phyloP scores from a whole-genome alignment of 768 basidiomycete genomes.

The Tephrocybe sp. region DNA sequence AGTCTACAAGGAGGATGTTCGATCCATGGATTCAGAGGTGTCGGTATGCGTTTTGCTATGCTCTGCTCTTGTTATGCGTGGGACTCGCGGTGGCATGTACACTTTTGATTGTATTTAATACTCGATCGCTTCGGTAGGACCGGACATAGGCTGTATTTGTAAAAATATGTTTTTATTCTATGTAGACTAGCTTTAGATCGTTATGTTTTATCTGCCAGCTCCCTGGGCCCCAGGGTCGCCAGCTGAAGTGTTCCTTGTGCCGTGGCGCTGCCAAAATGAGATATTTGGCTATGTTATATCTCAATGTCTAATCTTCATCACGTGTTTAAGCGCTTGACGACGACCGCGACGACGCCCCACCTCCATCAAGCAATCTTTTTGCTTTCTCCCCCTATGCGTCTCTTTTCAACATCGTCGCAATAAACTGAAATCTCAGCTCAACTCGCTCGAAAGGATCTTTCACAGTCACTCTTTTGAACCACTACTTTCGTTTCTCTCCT shows the following conservation, averaged over 20 bases:
- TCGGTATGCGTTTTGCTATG: slow-evolving; percentile 54
- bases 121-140: slow-evolving; percentile 31
- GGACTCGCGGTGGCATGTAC: slow-evolving; percentile 37
- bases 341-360: slow-evolving; percentile 5
- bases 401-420: not conserved
- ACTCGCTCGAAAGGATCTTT: slow-evolving; percentile 6
- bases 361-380: not conserved
- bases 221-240: no score
- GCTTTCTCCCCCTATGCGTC: slow-evolving; percentile 5
- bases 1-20: slow-evolving; percentile 46
- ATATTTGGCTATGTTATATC: slow-evolving; percentile 4
- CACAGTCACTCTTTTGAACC: slow-evolving; percentile 10
- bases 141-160: no score
- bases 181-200: no score
- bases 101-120: slow-evolving; percentile 43
- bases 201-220: no score
- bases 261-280: no score
- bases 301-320: not conserved
- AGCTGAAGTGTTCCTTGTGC: no score
- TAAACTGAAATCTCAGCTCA: not conserved
- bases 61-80: slow-evolving; percentile 41
- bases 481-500: not conserved
- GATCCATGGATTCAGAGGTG: slow-evolving; percentile 60
- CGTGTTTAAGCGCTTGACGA: slow-evolving; percentile 11
- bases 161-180: no score